Evolutionary conservation across 345 rosid genomes (phyloP).

Genomic region (Ailanthus altissimus): DNA sequence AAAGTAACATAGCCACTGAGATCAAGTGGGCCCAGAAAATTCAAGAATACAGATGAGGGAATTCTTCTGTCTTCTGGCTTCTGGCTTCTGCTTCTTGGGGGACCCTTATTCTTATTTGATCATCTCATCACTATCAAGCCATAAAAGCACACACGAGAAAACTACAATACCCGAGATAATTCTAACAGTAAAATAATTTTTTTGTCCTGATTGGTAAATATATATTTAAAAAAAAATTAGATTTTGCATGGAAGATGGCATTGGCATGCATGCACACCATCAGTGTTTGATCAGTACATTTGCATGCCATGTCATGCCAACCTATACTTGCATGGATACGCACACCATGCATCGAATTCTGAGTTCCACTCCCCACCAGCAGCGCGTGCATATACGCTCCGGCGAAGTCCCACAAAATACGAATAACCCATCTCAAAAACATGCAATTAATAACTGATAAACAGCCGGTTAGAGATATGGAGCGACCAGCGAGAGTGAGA

Average conservation of each 20-base stretch:
- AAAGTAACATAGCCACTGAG: slow-evolving; percentile 29
- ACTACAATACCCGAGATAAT: slow-evolving; percentile 11
- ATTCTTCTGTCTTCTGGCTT: slow-evolving; percentile 11
- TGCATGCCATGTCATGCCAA: slow-evolving; percentile 56
- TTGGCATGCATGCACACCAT: slow-evolving; percentile 26
- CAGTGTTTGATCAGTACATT: slow-evolving; percentile 34
- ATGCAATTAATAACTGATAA: background rate
- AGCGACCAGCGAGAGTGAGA: slow-evolving; percentile 1
- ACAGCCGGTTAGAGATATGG: background rate
- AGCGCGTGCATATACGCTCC: background rate
- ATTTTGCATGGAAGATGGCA: background rate
- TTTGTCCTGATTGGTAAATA: background rate
- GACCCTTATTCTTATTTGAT: background rate
- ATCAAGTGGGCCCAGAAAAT: slow-evolving; percentile 25
- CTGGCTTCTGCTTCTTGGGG: background rate
- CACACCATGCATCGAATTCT: slow-evolving; percentile 12
- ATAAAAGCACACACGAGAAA: background rate
- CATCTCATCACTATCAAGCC: slow-evolving; percentile 5
- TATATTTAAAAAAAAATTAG: too few relatives aligned
- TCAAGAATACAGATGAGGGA: background rate
- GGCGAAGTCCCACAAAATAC: background rate
- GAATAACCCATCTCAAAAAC: background rate
- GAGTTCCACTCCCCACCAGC: background rate
- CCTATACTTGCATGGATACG: slow-evolving; percentile 31
- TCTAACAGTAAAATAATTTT: background rate